Base-by-base conservation (phyloP, 305 asterid genomes). In the Solanum hybrid region DNA sequence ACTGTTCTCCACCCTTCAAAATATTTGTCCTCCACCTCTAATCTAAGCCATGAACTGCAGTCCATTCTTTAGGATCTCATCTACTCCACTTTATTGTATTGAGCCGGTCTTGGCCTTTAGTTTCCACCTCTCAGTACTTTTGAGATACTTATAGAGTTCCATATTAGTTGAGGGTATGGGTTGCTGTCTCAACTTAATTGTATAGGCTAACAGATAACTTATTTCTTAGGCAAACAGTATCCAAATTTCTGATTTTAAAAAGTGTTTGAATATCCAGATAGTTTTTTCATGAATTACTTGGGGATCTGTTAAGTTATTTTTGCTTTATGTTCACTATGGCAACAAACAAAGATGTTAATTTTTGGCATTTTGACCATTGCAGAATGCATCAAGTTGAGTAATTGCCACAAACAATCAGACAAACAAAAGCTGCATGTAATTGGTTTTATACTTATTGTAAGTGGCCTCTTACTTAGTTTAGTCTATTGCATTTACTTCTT, bases 331-430 rank as follows among this genome's bases (percentile, higher is more conserved):
- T 42, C 32, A 42, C 4, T 38, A 51, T 31, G 87, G 26, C 75
- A 51, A 16, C 42, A 51, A 51, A 84, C 75, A 10, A 81, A 51
- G 75, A 84, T 51, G 75, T 84, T 84, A 11, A 84, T 51, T 29
- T 82, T 90, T 95, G 88, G 90, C 90, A 77, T 84, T 87, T 89
- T 85, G 85, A 82, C 86, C 42, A 72, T 90, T 96, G 94, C 99
- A 97, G 99, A 93, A 69, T 97, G 99, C 95, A 91, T 93, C 94
- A 93, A 92, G 96, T 91, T 97, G 92, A 95, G 98, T 89, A 93
- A 95, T 24, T 97, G 99, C 92, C 92, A 95, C 86, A 94, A 95
- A 26, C 93, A 92, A 86, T 90, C 98, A 24, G 93, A 94, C 38
- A 90, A 91, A 35, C 98, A 95, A 90, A 94, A 96, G 94, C 91